These are phyloP conservation scores for Aspergillus ustus DNA, from an alignment of 2,329 filamentous ascomycete species.

Conservation along the genomic window DNA sequence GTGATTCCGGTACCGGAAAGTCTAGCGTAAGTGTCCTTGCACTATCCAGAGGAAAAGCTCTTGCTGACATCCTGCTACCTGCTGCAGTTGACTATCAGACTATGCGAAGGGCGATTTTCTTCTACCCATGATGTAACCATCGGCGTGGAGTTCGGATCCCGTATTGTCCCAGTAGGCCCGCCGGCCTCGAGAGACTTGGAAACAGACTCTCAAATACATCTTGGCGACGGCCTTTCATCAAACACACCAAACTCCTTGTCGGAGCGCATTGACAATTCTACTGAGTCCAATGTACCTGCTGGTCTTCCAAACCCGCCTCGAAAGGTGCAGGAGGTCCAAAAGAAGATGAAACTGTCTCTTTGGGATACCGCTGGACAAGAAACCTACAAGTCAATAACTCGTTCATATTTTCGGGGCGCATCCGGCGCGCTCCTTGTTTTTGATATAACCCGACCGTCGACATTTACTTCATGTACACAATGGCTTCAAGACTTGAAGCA, in stretches of 20 bases:
- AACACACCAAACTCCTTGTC: conserved; percentile 16
- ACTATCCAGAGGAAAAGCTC: background rate
- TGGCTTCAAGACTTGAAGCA: conserved; percentile 94
- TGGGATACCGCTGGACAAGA: conserved; percentile 98
- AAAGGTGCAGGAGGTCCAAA: conserved; percentile 51
- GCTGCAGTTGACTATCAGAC: conserved; percentile 80
- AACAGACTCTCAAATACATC: conserved; percentile 51
- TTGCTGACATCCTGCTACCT: conserved; percentile 16
- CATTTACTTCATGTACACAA: conserved; percentile 84
- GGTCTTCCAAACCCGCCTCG: conserved; percentile 43
- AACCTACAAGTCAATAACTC: conserved; percentile 94
- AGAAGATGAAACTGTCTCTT: conserved; percentile 90
- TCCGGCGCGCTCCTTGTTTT: conserved; percentile 85
- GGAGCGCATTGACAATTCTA: conserved; percentile 1
- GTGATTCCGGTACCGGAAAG: conserved; percentile 95
- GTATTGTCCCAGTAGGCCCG: conserved; percentile 87
- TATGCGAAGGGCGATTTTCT: conserved; percentile 95
- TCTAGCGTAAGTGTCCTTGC: conserved; percentile 61
- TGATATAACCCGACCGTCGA: conserved; percentile 84
- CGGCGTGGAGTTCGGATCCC: conserved; percentile 92
- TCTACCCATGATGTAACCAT: conserved; percentile 96
- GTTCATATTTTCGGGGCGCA: conserved; percentile 88
- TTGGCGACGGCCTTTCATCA: conserved; percentile 14
- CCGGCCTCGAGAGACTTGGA: conserved; percentile 68
- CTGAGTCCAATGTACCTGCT: conserved; percentile 24